Conservation (phyloP, 2,329 filamentous ascomycete species). For the Colletotrichum tropicicola region DNA sequence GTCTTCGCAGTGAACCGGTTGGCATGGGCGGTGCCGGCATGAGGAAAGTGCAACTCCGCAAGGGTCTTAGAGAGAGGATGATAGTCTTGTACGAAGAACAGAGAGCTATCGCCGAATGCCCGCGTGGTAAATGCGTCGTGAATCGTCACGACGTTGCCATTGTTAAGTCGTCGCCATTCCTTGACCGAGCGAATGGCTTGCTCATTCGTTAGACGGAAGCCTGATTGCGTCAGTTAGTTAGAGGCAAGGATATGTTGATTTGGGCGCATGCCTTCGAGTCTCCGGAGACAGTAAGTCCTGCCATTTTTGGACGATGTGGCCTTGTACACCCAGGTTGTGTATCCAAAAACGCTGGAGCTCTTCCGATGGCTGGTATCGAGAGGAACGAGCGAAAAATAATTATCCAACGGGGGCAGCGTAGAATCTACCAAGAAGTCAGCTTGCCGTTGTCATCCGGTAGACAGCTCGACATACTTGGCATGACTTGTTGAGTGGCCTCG, state of each 20-base stretch:
- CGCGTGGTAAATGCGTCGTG: slow-evolving; percentile 94
- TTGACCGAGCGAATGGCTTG: slow-evolving; percentile 87
- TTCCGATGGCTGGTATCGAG: slow-evolving; percentile 85
- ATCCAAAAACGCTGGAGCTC: slow-evolving; percentile 82
- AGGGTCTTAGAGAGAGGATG: slow-evolving; percentile 91
- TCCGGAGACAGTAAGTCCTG: slow-evolving; percentile 84
- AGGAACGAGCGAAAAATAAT: slow-evolving; percentile 92
- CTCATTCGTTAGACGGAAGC: slow-evolving; percentile 88
- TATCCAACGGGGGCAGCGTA: slow-evolving; percentile 81
- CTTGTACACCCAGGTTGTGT: slow-evolving; percentile 95
- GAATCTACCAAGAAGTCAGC: slow-evolving; percentile 46
- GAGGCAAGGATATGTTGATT: slow-evolving; percentile 22
- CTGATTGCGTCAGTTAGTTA: slow-evolving; percentile 52
- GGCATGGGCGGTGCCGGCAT: slow-evolving; percentile 45
- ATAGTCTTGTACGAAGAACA: slow-evolving; percentile 94
- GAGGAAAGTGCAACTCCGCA: slow-evolving; percentile 78
- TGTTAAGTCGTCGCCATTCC: slow-evolving; percentile 87
- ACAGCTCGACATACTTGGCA: slow-evolving; percentile 69
- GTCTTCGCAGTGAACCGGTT: slow-evolving; percentile 55
- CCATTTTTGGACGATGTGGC: slow-evolving; percentile 90
- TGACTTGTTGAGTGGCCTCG: slow-evolving; percentile 84
- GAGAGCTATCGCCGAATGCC: slow-evolving; percentile 92
- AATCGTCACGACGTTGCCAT: slow-evolving; percentile 83
- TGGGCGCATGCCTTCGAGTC: slow-evolving; percentile 74
- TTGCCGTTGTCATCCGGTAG: background rate